A percentile compares a stretch with the other conserved stretches of the same genome.
Evolutionary conservation across 1,284 basidiomycete species (phyloP).

Genomic region (Puccinia brachypodii): DNA sequence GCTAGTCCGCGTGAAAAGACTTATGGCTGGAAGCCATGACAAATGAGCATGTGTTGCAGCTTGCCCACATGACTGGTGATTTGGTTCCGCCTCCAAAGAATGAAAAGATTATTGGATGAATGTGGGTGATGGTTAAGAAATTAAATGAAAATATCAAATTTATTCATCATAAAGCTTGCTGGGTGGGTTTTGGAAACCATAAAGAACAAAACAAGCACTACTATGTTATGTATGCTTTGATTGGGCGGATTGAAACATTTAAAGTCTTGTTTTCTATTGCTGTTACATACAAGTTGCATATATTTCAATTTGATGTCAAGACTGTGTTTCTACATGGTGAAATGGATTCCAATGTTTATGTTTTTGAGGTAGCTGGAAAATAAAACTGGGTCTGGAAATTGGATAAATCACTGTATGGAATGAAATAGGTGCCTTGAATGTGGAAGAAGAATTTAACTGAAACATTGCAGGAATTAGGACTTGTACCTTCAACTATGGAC

Average conservation of each 20-base stretch:
- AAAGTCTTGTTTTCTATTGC: background rate
- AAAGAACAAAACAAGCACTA: conserved; percentile 1
- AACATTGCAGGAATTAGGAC: background rate
- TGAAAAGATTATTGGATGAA: conserved; percentile 22
- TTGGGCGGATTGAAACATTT: conserved; percentile 8
- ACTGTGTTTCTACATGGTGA: conserved; percentile 24
- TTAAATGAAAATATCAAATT: conserved; percentile 2
- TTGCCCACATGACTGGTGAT: background rate
- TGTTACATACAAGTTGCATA: background rate
- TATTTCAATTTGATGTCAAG: conserved; percentile 14
- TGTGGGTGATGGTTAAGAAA: background rate
- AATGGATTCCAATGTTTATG: background rate
- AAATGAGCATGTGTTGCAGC: background rate
- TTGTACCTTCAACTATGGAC: background rate
- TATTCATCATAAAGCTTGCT: background rate
- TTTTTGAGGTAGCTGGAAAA: conserved; percentile 12
- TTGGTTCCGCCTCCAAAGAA: background rate
- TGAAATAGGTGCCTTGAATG: background rate
- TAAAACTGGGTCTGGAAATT: background rate
- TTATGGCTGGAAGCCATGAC: background rate
- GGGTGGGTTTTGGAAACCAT: conserved; percentile 33
- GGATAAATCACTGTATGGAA: conserved; percentile 35
- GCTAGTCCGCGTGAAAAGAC: background rate
- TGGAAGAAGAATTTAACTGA: conserved; percentile 2
- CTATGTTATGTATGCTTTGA: background rate